These are phyloP conservation scores for Pseudogymnoascus sp. DNA, from an alignment of 2,329 filamentous ascomycete species.

Conservation along the genomic window DNA sequence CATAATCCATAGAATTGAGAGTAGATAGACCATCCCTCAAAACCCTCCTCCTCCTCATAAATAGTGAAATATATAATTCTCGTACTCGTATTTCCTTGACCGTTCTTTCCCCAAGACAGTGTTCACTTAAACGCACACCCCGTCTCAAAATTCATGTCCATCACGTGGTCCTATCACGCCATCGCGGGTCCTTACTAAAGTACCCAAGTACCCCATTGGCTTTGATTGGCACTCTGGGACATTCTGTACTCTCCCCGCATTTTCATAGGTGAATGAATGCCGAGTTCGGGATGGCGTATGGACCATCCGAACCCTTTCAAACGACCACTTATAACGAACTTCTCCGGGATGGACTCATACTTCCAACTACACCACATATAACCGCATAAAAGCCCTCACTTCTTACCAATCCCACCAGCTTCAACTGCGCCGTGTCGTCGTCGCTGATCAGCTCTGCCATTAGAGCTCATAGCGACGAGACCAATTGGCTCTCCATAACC, in stretches of 20 bases:
- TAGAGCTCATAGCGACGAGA: conserved; percentile 6
- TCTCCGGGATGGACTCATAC: conserved; percentile 1
- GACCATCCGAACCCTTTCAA: conserved; percentile 1
- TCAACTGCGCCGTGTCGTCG: background rate
- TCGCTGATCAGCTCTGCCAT: conserved; percentile 6
- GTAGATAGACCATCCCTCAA: no score
- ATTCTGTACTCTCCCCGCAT: conserved; percentile 7
- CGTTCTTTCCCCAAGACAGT: background rate
- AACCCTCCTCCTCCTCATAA: background rate
- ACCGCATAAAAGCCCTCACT: background rate
- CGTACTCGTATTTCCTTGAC: background rate
- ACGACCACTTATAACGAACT: conserved; percentile 5
- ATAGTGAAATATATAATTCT: background rate
- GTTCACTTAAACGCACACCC: background rate
- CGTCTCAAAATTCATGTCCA: background rate
- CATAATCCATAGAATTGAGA: background rate
- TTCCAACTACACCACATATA: background rate
- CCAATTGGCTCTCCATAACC: background rate
- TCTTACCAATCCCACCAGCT: background rate
- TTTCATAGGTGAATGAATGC: background rate
- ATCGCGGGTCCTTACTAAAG: background rate
- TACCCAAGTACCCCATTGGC: background rate
- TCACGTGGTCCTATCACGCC: background rate
- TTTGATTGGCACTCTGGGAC: conserved; percentile 3
- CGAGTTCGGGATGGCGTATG: conserved; percentile 8